Base-by-base conservation (phyloP, 1,284 basidiomycete species). In the Earliella scabrosa region DNA sequence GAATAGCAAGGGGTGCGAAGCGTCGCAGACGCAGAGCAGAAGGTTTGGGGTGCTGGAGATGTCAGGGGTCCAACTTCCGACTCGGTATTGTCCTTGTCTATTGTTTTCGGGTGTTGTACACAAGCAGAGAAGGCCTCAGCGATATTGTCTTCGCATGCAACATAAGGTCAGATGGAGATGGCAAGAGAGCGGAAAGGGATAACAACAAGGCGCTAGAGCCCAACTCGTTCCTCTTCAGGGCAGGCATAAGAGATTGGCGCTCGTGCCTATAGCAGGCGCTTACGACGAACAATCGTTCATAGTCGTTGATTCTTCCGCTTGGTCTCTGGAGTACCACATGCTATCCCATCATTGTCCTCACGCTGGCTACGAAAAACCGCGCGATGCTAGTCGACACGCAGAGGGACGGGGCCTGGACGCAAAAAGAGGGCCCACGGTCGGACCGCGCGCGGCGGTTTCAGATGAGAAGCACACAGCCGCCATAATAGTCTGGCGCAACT, bases 1-100 rank as follows among this genome's bases (percentile, higher is more conserved):
- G 56, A 61, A 61, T 54, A 44, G 26, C 49, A 61, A 59, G 60
- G 60, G 31, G 18, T 14, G 11, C 9, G 45, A 21, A 1, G 16
- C 23, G 2, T 38, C 9, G 14, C 1, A 26, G 6, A 36, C 9
- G 24, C 14, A 34, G n/a, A 45, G 16, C 31, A 35, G 13, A 26
- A 27, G 5, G n/a, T n/a, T n/a, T n/a, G n/a, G n/a, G n/a, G n/a
- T n/a, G n/a, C n/a, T 31, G 29, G 13, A 7, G 29, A 31, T 31
- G 7, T 7, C 6, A 31, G 29, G 7, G 29, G 6, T 31, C 29
- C 29, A 31, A 13, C 6, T 7, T 13, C 29, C 6, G 29, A 31
- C 13, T 31, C 29, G 13, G 29, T 31, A 7, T 31, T 31, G 29
- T 31, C 13, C 29, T 6, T 31, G 29, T 13, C 29, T 31, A 31